Evolutionary conservation across 2,329 filamentous ascomycete genomes (phyloP).

Genomic region (Alternaria atra): DNA sequence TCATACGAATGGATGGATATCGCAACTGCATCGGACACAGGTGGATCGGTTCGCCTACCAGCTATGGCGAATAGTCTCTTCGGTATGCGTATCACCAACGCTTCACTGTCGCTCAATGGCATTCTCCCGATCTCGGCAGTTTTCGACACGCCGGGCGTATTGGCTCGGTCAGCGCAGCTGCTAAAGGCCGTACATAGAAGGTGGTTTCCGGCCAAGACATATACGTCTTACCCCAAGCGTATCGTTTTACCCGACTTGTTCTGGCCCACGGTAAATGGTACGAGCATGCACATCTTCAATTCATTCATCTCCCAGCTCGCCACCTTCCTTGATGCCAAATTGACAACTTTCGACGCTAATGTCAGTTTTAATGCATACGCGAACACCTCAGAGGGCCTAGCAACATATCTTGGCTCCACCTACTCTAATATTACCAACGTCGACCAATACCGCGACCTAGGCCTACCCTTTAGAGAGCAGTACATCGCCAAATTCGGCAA

Average conservation of each 20-base stretch:
- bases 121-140: slow-evolving; percentile 22
- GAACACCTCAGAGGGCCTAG: slow-evolving; percentile 13
- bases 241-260: slow-evolving; percentile 18
- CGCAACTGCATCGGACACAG: slow-evolving; percentile 24
- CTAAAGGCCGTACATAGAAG: slow-evolving; percentile 20
- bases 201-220: slow-evolving; percentile 13
- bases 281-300: slow-evolving; percentile 18
- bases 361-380: slow-evolving; percentile 20
- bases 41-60: slow-evolving; percentile 16
- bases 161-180: slow-evolving; percentile 21
- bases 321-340: slow-evolving; percentile 15
- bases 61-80: slow-evolving; percentile 19
- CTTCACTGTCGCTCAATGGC: slow-evolving; percentile 18
- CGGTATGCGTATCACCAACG: slow-evolving; percentile 22
- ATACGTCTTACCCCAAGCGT: slow-evolving; percentile 16
- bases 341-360: slow-evolving; percentile 11
- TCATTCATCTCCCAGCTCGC: slow-evolving; percentile 16
- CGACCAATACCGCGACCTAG: slow-evolving; percentile 19
- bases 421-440: slow-evolving; percentile 25
- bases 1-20: slow-evolving; percentile 30
- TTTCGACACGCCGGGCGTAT: slow-evolving; percentile 24
- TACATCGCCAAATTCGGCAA: slow-evolving; percentile 18
- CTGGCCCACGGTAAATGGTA: slow-evolving; percentile 20
- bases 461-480: slow-evolving; percentile 12
- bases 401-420: slow-evolving; percentile 18